Base-by-base conservation (phyloP, 2,329 filamentous ascomycete genomes). In the Rhytidhysteron rufulum region DNA sequence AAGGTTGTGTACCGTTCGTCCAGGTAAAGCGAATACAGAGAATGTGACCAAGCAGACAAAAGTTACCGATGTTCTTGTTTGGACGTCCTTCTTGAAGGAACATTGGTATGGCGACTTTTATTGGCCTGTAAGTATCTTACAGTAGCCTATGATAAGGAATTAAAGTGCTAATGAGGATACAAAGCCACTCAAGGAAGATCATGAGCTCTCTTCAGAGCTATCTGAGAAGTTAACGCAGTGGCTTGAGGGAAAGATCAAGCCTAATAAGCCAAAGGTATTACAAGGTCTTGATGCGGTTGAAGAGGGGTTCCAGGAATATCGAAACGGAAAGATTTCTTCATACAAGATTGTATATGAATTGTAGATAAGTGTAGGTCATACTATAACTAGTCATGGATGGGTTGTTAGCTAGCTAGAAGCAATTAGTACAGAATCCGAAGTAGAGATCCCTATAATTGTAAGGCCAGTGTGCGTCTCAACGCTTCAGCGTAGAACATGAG, bases 11-110 rank as follows among this genome's bases (percentile, higher is more conserved):
- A 73, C 68, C 0, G 67, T 72, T 6, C 45, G 68, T 2, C 68
- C 68, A 0, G 68, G 64, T 1, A 70, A 68, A 41, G 59, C 54
- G 1, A 55, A 66, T 34, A 71, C 67, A 0, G 59, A 67, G 18
- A 45, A 59, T 24, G 65, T 70, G 0, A 45, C 54, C 0, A 42
- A 52, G 15, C 47, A 54, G 3, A 62, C 61, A 3, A 58, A 55
- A 16, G 62, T 72, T 2, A 68, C 60, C 0, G 63, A 69, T 48
- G 67, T 73, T 4, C 47, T 71, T n/a, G 66, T 72, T 1, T 70
- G 64, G 63, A 70, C 64, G 2, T 61, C 58, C 1, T 72, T 72
- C 32, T 40, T 68, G 21, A 67, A 68, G 39, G 62, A 69, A n/a
- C n/a, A n/a, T n/a, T n/a, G n/a, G n/a, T n/a, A n/a, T n/a, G n/a